Evolutionary conservation across 345 rosid species (phyloP).

Genomic region (Citrus maxima): DNA sequence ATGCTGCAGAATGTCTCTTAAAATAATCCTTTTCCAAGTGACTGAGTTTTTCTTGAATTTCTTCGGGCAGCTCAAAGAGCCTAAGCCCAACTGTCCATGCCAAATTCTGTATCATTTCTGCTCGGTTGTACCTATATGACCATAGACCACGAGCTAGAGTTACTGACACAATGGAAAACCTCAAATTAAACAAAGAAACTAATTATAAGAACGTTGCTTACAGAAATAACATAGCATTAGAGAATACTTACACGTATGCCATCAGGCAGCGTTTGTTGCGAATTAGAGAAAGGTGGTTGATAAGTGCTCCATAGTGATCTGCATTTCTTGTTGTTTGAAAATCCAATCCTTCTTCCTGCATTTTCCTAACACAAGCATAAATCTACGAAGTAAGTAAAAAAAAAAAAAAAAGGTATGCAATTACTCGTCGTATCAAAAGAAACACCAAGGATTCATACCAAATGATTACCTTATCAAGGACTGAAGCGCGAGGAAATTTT

Average conservation of each 20-base stretch:
- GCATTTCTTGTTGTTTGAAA: conserved; percentile 72
- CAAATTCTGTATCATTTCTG: conserved; percentile 69
- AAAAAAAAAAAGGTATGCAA: neutral
- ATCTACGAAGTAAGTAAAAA: neutral
- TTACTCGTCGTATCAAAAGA: neutral
- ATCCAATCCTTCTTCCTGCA: conserved; percentile 84
- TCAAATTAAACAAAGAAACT: neutral
- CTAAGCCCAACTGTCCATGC: conserved; percentile 73
- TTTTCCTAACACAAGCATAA: conserved; percentile 48
- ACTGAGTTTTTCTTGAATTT: conserved; percentile 68
- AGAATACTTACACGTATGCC: conserved; percentile 71
- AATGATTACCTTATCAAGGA: conserved; percentile 48
- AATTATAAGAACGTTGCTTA: neutral
- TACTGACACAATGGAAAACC: neutral
- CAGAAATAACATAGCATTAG: conserved; percentile 1
- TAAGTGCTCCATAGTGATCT: conserved; percentile 84
- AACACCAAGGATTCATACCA: neutral
- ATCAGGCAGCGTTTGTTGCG: conserved; percentile 92
- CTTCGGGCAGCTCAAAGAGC: conserved; percentile 68
- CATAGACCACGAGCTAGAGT: conserved; percentile 8
- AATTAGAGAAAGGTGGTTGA: conserved; percentile 79
- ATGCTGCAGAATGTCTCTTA: conserved; percentile 58
- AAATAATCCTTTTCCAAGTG: conserved; percentile 64
- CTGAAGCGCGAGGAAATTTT: conserved; percentile 56
- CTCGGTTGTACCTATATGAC: conserved; percentile 68